A percentile compares a stretch with the other conserved stretches of the same genome.
Evolutionary conservation across 2,329 filamentous ascomycete species (phyloP).

Genomic region (Chaetomium sp.): DNA sequence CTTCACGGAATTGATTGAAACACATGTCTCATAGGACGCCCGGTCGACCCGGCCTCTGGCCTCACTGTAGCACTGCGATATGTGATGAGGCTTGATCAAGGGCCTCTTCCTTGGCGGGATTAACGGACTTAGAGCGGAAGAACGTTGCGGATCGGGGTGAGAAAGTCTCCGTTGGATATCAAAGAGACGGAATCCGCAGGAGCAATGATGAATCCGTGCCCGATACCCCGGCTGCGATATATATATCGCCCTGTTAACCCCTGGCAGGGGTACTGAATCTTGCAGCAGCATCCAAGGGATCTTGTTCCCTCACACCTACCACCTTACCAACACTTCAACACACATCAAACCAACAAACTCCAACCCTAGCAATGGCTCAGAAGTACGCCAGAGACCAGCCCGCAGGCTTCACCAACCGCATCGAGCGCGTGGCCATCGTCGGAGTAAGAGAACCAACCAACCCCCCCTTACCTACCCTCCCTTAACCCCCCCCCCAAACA

Average conservation of each 20-base stretch:
- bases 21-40: not conserved
- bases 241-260: not conserved
- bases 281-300: not conserved
- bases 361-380: not conserved
- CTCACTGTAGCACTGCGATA: not conserved
- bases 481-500: not conserved
- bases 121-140: not conserved
- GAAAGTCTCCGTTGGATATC: not conserved
- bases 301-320: not conserved
- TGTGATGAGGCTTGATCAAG: not conserved
- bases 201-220: not conserved
- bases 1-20: not conserved
- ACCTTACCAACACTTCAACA: not conserved
- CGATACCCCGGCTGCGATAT: not conserved
- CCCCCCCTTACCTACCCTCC: not conserved
- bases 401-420: constrained; percentile 7
- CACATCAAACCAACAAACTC: not conserved
- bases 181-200: not conserved
- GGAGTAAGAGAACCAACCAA: not conserved
- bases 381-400: constrained; percentile 13
- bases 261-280: not conserved
- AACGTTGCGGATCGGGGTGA: not conserved
- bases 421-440: constrained; percentile 10
- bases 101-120: not conserved
- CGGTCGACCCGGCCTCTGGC: not conserved